Evolutionary conservation across 306 rosid species (phyloP), one percentile per base, ranked within the genome.

Genomic region (Rubus parviflorus): DNA sequence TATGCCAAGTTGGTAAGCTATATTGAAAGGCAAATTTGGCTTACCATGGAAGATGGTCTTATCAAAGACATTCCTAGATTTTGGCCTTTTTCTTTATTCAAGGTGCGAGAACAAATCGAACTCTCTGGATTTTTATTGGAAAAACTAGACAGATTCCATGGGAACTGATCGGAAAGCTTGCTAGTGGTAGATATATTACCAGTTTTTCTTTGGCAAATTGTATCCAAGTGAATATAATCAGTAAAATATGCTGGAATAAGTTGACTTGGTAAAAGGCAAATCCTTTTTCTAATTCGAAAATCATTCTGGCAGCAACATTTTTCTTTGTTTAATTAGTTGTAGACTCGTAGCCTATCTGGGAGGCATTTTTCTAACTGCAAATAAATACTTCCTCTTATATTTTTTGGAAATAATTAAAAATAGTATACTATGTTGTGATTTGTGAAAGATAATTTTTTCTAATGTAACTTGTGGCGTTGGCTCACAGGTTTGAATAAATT

Each of bases 181-280:
- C 35, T 30, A 7, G 5, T 3, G 1, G 62, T 13, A 20, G 1
- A 20, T 20, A 20, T 56, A n/a, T 19, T 8, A 52, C 22, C 8
- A 56, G 4, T 20, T 51, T 16, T 51, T 51, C 7, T 52, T 56
- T 19, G 41, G 3, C 8, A 57, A 70, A 47, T 35, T 15, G 58
- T n/a, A 56, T 56, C 5, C 25, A 20, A 20, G 35, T 56, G 62
- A 56, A 56, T n/a, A 23, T 30, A 71, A 51, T 40, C 22, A 37
- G 54, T 22, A 38, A 8, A 46, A 53, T 30, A 40, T 20, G n/a
- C 30, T 25, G 8, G 65, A 72, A 46, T 70, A 70, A 17, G 81
- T 82, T 72, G 82, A 82, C 80, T 61, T 60, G 37, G 72, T 5
- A 61, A 19, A 72, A 61, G 75, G 78, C 62, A 53, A 56, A 56